Evolutionary conservation across 1,284 basidiomycete genomes (phyloP).

Genomic region (Somion occarium): DNA sequence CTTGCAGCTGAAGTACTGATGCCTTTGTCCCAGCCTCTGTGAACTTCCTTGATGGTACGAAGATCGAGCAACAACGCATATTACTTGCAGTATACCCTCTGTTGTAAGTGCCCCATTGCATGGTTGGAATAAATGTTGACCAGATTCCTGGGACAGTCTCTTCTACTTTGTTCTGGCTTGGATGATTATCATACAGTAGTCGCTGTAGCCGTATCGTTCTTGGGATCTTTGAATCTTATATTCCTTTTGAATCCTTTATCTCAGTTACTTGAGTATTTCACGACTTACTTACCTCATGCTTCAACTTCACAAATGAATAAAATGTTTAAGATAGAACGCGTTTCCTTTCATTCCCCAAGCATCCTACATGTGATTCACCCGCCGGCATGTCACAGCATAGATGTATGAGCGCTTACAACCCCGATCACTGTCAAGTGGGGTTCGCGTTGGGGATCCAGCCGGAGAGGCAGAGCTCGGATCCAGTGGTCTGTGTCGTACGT

Average conservation of each 20-base stretch:
- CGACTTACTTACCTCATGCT: too few species aligned
- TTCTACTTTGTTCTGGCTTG: conserved; percentile 87
- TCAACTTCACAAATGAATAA: too few species aligned
- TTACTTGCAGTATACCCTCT: conserved; percentile 91
- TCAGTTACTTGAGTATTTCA: too few species aligned
- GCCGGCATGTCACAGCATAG: neutral
- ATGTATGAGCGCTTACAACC: neutral
- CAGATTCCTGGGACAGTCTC: conserved; percentile 39
- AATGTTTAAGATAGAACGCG: too few species aligned
- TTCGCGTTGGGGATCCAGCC: neutral
- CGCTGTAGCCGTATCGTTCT: too few species aligned
- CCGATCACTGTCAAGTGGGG: neutral
- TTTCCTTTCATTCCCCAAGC: too few species aligned
- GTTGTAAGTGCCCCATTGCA: conserved; percentile 46
- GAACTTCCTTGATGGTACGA: conserved; percentile 91
- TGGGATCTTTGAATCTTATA: too few species aligned
- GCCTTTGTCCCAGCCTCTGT: conserved; percentile 75
- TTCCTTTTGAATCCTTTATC: too few species aligned
- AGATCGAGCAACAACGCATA: conserved; percentile 84
- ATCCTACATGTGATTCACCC: neutral
- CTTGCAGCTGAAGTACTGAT: neutral
- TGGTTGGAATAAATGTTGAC: neutral
- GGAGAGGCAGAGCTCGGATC: neutral
- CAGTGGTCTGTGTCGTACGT: too few species aligned
- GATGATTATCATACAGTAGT: conserved; percentile 87